Evolutionary conservation across 1,139 yeast genomes (phyloP), one percentile per base, ranked within the genome.

Genomic region (Scheffersomyces lignicola): DNA sequence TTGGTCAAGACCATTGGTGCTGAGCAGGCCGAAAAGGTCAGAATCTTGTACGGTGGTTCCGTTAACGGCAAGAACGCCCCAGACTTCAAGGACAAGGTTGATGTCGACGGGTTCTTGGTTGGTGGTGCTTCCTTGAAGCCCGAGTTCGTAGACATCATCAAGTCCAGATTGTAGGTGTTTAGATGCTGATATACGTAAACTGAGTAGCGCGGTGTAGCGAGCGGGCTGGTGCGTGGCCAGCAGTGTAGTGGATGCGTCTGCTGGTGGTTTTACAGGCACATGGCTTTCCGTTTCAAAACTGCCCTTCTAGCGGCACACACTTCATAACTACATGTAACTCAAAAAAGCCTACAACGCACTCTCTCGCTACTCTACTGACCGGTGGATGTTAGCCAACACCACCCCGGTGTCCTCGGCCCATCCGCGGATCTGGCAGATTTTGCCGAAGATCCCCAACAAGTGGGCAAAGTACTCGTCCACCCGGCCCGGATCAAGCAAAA

Each of bases 41-140:
- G 96, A 78, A 92, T 92, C 79, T 76, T 94, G 65, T 92, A 92
- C 78, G 99, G 99, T 69, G 99, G 99, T 59, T 85, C 96, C 48
- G 99, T 92, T 60, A 92, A 88, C 68, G 98, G 96, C 65, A 80
- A 83, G 77, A 92, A 92, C 68, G 95, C 96, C 48, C 64, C 74
- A 40, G 81, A 92, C 49, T 90, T 94, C 79, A 87, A 83, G 74
- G 94, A 83, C 72, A 89, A 89, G 80, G 70, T 72, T 26, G 96
- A 92, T 60, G 94, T 92, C 49, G 99, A 92, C 61, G 99, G 99
- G 38, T 92, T 90, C 92, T 81, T 92, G 59, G 98, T 92, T 56
- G 99, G 99, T 61, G 99, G 99, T 74, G 99, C 98, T 61, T 87
- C 96, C 33, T 81, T 92, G 70, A 92, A 92, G 79, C 96, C 98